A percentile compares a stretch with the other conserved stretches of the same genome.
phyloP scores from a whole-genome alignment of 306 rosid genomes.

The Fagus crenata region DNA sequence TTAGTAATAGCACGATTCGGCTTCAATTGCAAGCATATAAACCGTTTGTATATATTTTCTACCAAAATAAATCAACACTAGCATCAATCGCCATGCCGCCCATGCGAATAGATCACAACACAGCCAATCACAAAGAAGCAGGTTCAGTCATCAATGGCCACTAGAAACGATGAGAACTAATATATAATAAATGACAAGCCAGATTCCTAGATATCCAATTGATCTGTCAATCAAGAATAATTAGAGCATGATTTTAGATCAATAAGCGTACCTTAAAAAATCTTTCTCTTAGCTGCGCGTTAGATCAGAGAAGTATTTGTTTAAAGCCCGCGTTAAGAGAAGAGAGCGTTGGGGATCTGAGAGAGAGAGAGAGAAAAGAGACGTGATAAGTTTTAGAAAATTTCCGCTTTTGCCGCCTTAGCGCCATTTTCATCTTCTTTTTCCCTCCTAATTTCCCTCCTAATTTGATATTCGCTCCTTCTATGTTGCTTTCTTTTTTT shows the following conservation, averaged over 20 bases:
- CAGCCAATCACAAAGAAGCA: background rate
- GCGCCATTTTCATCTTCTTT: slow-evolving; percentile 31
- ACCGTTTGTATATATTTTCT: too few species aligned
- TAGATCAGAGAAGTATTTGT: too few species aligned
- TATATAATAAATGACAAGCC: background rate
- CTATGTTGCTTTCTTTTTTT: too few species aligned
- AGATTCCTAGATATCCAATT: background rate
- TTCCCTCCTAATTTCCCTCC: slow-evolving; percentile 27
- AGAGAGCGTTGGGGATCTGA: background rate
- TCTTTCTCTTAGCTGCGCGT: background rate
- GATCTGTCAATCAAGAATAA: background rate
- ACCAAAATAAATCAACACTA: too few species aligned
- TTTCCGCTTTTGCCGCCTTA: slow-evolving; percentile 28
- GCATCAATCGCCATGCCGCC: too few species aligned
- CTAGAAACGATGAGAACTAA: background rate
- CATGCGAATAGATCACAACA: background rate
- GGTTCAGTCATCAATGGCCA: background rate
- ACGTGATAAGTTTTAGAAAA: background rate
- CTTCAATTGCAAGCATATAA: too few species aligned
- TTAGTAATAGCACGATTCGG: too few species aligned
- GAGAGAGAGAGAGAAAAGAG: background rate
- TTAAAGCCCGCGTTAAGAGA: background rate
- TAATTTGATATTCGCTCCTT: background rate
- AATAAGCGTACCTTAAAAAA: slow-evolving; percentile 18
- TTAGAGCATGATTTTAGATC: background rate